A percentile compares a stretch with the other conserved stretches of the same genome.
Evolutionary conservation across 805 yeast genomes (phyloP).

Genomic region (Wickerhamiella sergipiensis): DNA sequence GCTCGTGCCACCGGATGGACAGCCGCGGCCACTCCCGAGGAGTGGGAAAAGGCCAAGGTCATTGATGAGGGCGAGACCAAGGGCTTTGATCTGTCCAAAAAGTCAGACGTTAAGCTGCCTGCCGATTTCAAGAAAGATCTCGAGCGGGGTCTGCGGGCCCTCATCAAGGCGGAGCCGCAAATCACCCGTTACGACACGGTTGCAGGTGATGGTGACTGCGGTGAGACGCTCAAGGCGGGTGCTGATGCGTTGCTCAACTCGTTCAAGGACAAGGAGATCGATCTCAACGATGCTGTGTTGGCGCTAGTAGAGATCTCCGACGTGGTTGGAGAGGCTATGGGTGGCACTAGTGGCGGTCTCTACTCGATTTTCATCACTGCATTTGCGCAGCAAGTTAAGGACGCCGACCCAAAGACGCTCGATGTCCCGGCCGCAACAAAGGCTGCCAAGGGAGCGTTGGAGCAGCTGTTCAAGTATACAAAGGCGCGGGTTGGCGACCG

Average conservation of each 20-base stretch:
- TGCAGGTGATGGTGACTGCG: conserved; percentile 97
- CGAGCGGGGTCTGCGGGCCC: conserved; percentile 20
- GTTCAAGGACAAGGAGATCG: conserved; percentile 6
- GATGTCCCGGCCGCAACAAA: conserved; percentile 17
- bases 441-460: conserved; percentile 40
- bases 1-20: conserved; percentile 81
- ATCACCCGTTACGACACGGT: conserved; percentile 74
- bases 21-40: conserved; percentile 12
- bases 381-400: conserved; percentile 39
- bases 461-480: conserved; percentile 70
- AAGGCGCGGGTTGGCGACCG: conserved; percentile 82
- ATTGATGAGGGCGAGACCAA: conserved; percentile 7
- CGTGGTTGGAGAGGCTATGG: conserved; percentile 81
- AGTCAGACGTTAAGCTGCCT: conserved; percentile 31
- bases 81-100: conserved; percentile 16
- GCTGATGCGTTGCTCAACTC: conserved; percentile 45
- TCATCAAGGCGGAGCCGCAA: conserved; percentile 60
- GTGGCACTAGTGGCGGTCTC: conserved; percentile 92
- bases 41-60: conserved; percentile 16
- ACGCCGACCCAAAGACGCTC: conserved; percentile 14
- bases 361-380: conserved; percentile 79
- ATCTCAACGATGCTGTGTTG: conserved; percentile 29
- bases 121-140: not conserved
- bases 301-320: conserved; percentile 65
- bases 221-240: conserved; percentile 77